Percentiles rank a stretch among this genome's conserved stretches.
phyloP scores from a whole-genome alignment of 441 rosid genomes.

The Croton setiger region DNA sequence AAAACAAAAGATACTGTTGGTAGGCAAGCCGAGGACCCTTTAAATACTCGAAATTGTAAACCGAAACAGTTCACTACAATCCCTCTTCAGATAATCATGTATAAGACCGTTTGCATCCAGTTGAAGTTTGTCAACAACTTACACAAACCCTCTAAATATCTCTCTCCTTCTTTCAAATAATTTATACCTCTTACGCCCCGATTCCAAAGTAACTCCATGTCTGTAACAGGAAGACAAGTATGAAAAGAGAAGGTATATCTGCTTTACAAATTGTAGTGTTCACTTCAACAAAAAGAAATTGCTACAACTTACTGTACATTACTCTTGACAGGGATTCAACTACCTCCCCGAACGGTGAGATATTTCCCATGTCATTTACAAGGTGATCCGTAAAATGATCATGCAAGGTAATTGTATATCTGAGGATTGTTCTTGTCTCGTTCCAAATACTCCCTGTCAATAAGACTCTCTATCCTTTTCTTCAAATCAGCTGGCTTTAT shows the following conservation, averaged over 20 bases:
- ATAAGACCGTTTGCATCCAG: not conserved
- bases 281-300: conserved; percentile 14
- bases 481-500: conserved; percentile 96
- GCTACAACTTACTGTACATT: conserved; percentile 42
- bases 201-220: conserved; percentile 19
- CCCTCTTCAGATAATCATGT: too few relatives aligned
- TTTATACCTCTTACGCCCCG: not conserved
- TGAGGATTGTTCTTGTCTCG: conserved; percentile 98
- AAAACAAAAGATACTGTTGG: too few relatives aligned
- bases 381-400: conserved; percentile 7
- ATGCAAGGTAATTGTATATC: conserved; percentile 94
- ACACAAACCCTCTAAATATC: not conserved
- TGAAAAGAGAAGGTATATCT: conserved; percentile 22
- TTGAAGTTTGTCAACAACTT: not conserved
- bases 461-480: conserved; percentile 98
- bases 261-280: conserved; percentile 38
- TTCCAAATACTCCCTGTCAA: conserved; percentile 97
- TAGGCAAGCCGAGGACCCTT: too few relatives aligned
- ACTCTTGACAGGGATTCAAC: conserved; percentile 15
- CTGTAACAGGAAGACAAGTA: conserved; percentile 4
- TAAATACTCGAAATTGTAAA: too few relatives aligned
- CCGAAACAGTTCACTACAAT: too few relatives aligned
- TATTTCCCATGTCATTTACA: conserved; percentile 29
- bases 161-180: not conserved
- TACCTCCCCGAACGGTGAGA: not conserved